Conservation (phyloP, 129 eudicot species). For the Tanacetum coccineum region DNA sequence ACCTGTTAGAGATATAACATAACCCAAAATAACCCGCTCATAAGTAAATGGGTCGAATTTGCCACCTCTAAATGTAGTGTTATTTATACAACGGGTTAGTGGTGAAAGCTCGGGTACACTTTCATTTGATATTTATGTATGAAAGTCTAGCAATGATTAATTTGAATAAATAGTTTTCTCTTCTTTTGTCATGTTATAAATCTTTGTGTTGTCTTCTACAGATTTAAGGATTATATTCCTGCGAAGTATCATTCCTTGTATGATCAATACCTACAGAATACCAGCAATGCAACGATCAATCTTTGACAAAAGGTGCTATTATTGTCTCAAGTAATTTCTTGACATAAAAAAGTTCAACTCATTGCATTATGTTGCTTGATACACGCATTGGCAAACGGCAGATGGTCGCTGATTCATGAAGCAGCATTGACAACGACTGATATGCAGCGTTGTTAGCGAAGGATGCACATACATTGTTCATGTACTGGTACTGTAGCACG, state of each 20-base stretch:
- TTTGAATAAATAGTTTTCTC: too few relatives aligned
- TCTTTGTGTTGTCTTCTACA: constrained; percentile 28
- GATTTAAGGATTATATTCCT: constrained; percentile 71
- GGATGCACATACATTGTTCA: background rate
- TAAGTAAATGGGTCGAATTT: too few relatives aligned
- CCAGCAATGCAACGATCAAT: constrained; percentile 15
- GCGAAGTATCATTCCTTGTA: constrained; percentile 57
- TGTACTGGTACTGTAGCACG: too few relatives aligned
- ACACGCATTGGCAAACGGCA: background rate
- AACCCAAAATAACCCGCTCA: too few relatives aligned
- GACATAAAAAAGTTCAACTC: background rate
- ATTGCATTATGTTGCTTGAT: background rate
- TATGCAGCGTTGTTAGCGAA: background rate
- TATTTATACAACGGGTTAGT: too few relatives aligned
- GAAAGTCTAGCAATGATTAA: too few relatives aligned
- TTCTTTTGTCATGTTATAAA: background rate
- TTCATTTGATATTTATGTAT: too few relatives aligned
- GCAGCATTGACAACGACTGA: constrained; percentile 7
- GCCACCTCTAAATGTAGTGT: too few relatives aligned
- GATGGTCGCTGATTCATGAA: background rate
- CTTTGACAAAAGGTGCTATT: constrained; percentile 37
- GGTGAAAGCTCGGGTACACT: too few relatives aligned
- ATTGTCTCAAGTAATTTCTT: background rate
- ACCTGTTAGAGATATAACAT: too few relatives aligned
- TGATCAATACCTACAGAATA: constrained; percentile 38